Percentiles rank a stretch among this genome's conserved stretches.
phyloP scores from a whole-genome alignment of 208 protist species.

The Leishmania aethiopica region DNA sequence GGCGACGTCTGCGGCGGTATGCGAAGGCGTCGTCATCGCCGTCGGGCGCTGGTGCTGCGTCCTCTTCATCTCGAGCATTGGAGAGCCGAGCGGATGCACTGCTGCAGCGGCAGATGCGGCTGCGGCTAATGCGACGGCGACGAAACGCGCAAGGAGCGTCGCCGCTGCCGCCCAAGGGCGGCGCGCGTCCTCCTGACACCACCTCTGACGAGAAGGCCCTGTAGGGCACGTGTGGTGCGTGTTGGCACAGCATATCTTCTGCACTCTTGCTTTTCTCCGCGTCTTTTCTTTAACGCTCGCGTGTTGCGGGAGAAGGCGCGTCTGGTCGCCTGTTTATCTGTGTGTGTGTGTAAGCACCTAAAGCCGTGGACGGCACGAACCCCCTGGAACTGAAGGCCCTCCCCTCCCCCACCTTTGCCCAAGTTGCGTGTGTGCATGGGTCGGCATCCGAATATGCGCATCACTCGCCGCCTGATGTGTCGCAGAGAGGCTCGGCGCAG shows the following conservation, averaged over 20 bases:
- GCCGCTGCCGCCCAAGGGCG: neutral
- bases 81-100: conserved; percentile 9
- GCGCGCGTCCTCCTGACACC: neutral
- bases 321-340: neutral
- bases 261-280: neutral
- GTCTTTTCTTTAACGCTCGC: neutral
- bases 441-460: neutral
- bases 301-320: neutral
- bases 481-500: neutral
- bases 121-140: conserved; percentile 1
- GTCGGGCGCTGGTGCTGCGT: neutral
- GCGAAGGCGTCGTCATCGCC: conserved; percentile 7
- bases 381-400: neutral
- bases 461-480: neutral
- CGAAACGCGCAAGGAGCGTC: neutral
- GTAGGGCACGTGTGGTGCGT: neutral
- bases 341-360: neutral
- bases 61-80: neutral
- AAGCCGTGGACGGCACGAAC: neutral
- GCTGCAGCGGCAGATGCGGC: conserved; percentile 30
- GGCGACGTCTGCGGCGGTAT: conserved; percentile 24
- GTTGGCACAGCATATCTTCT: neutral
- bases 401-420: neutral
- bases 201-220: neutral
- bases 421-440: neutral